Evolutionary conservation across 257 asterid genomes (phyloP).

Genomic region (Scutellaria galericulata): DNA sequence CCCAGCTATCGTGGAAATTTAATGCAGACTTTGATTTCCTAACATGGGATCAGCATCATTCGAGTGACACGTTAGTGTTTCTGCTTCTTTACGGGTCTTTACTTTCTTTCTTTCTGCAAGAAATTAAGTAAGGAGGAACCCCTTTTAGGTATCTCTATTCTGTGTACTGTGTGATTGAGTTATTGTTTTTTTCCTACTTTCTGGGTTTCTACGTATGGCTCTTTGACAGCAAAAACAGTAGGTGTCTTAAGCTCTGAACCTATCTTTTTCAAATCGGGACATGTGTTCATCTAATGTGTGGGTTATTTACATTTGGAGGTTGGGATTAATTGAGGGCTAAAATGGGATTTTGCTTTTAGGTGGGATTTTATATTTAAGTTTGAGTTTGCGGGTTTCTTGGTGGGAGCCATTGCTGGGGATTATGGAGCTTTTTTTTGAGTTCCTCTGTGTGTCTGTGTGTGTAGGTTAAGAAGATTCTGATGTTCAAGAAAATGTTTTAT

Average conservation of each 20-base stretch:
- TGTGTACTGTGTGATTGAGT: too few relatives aligned
- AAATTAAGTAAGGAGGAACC: too few relatives aligned
- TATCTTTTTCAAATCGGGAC: constrained; percentile 22
- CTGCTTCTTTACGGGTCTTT: not conserved
- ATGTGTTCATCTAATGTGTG: not conserved
- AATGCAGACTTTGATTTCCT: too few relatives aligned
- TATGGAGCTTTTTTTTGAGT: not conserved
- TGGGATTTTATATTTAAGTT: too few relatives aligned
- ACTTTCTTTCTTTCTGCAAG: too few relatives aligned
- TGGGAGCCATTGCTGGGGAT: not conserved
- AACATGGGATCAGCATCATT: not conserved
- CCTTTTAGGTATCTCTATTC: too few relatives aligned
- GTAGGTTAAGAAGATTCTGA: not conserved
- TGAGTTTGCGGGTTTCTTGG: too few relatives aligned
- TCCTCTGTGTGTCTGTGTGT: not conserved
- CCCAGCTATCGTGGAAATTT: constrained; percentile 28
- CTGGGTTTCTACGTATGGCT: not conserved
- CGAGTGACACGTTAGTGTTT: constrained; percentile 42
- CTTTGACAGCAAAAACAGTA: not conserved
- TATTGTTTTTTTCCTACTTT: too few relatives aligned
- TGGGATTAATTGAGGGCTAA: not conserved
- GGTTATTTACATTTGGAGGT: constrained; percentile 36
- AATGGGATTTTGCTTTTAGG: not conserved
- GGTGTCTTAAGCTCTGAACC: not conserved
- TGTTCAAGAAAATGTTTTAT: constrained; percentile 28